Evolutionary conservation across 768 basidiomycete species (phyloP), one percentile per base, ranked within the genome.

Genomic region (Collybia sp.): DNA sequence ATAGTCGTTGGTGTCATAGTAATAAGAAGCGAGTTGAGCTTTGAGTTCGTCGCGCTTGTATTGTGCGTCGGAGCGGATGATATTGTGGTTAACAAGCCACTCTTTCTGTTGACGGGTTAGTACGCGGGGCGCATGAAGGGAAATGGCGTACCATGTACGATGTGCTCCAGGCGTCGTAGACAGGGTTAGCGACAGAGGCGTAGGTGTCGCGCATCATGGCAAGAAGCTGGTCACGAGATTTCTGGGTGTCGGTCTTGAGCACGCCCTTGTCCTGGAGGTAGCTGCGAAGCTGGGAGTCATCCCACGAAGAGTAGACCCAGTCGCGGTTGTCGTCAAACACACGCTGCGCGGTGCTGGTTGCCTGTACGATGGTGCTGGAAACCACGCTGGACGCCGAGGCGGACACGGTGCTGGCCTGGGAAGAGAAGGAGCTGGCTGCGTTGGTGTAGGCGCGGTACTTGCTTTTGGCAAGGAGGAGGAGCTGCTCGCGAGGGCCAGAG

Each of bases 281-380:
- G 0, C 58, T 64, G 42, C 85, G 72, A 40, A 97, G 64, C 52
- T 75, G 73, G 55, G 73, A 84, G 53, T 94, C 90, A 46, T 87
- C 83, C 95, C 95, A 96, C 0, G 86, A 79, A 0, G 88, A 91
- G 63, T 88, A 95, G 13, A 93, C 67, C 54, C 93, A 94, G 61
- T 97, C 93, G 60, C 83, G 89, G 25, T 82, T 63, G 48, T 87
- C 79, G 50, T 93, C 86, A 16, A 91, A 60, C 19, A 66, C 67
- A 17, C 70, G 67, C 6, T 61, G 63, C 9, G 70, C 77, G 2
- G 75, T 72, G 12, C 73, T 65, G 1, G 82, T 79, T 2, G 82
- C 79, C 48, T 80, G 75, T 0, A 79, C 68, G 12, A 66, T 70
- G 1, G 72, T 44, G 41, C 65, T 75, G 8, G 71, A 67, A 12